phyloP scores from a whole-genome alignment of 2,329 filamentous ascomycete species.

The Plenodomus lindquistii region DNA sequence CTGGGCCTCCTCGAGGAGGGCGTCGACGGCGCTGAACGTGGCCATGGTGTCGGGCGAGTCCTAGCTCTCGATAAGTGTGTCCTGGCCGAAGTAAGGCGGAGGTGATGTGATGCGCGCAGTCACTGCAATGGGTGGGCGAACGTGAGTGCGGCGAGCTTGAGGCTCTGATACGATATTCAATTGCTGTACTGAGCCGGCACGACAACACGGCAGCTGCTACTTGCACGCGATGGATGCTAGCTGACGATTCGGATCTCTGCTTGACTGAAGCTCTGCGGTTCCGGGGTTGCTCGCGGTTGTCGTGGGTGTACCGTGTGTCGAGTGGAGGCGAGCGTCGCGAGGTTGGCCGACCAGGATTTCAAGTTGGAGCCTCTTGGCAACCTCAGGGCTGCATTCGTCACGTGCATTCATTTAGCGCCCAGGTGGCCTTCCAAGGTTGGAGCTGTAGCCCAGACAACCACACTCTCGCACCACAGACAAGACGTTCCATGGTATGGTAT shows the following conservation, averaged over 20 bases:
- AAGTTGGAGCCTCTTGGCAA: background rate
- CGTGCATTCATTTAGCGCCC: background rate
- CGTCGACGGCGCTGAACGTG: constrained; percentile 76
- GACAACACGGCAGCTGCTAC: constrained; percentile 15
- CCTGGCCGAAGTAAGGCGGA: too few species aligned
- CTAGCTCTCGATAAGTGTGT: constrained; percentile 33
- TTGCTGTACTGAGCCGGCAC: constrained; percentile 22
- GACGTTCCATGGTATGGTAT: background rate
- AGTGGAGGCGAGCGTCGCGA: background rate
- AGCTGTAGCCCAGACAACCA: too few species aligned
- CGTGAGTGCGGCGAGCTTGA: constrained; percentile 20
- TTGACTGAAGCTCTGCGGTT: background rate
- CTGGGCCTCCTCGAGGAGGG: constrained; percentile 71
- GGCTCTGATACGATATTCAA: constrained; percentile 24
- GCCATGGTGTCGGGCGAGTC: constrained; percentile 19
- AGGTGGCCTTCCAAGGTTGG: constrained; percentile 5
- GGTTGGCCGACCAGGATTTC: constrained; percentile 1
- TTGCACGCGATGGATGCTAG: constrained; percentile 9
- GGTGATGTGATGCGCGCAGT: constrained; percentile 21
- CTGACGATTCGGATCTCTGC: constrained; percentile 1
- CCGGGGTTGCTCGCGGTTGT: background rate
- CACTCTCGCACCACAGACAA: background rate
- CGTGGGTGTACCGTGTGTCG: background rate
- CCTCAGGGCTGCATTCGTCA: background rate
- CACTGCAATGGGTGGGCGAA: constrained; percentile 26